These are phyloP conservation scores for Zoysia japonica DNA, from an alignment of 176 grass and related monocot species.

Conservation along the genomic window DNA sequence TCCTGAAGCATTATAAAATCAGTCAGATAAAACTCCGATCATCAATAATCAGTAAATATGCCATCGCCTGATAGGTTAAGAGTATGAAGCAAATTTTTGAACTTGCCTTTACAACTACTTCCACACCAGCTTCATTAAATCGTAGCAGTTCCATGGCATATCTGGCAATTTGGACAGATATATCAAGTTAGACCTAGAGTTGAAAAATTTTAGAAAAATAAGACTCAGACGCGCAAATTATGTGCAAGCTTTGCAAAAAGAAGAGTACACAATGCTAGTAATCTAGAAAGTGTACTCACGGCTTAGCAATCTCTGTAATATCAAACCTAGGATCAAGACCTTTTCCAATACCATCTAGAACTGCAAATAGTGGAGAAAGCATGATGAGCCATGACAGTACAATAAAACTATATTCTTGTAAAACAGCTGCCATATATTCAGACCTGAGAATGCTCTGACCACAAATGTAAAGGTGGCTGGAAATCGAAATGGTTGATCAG, in stretches of 20 bases:
- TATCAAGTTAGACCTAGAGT: slow-evolving; percentile 37
- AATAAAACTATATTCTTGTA: slow-evolving; percentile 24
- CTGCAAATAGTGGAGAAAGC: slow-evolving; percentile 54
- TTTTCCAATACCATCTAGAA: slow-evolving; percentile 99
- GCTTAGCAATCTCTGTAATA: slow-evolving; percentile 98
- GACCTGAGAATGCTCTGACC: slow-evolving; percentile 99
- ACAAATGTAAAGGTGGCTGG: slow-evolving; percentile 99
- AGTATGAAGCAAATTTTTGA: slow-evolving; percentile 29
- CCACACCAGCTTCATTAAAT: slow-evolving; percentile 96
- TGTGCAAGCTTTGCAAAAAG: neutral
- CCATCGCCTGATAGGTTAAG: slow-evolving; percentile 17
- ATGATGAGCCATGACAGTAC: slow-evolving; percentile 32
- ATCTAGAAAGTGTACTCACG: slow-evolving; percentile 61
- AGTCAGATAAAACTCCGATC: slow-evolving; percentile 22
- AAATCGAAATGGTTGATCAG: slow-evolving; percentile 97
- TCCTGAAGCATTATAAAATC: slow-evolving; percentile 56
- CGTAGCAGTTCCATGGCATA: slow-evolving; percentile 90
- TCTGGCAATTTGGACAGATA: slow-evolving; percentile 50
- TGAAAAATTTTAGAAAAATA: neutral
- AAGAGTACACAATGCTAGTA: slow-evolving; percentile 7
- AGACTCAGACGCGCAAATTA: neutral
- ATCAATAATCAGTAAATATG: neutral
- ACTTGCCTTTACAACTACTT: slow-evolving; percentile 88
- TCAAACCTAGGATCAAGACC: slow-evolving; percentile 98
- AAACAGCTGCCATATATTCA: slow-evolving; percentile 36